Evolutionary conservation across 768 basidiomycete species (phyloP), one percentile per base, ranked within the genome.

Genomic region (Rhizopogon vulgaris): DNA sequence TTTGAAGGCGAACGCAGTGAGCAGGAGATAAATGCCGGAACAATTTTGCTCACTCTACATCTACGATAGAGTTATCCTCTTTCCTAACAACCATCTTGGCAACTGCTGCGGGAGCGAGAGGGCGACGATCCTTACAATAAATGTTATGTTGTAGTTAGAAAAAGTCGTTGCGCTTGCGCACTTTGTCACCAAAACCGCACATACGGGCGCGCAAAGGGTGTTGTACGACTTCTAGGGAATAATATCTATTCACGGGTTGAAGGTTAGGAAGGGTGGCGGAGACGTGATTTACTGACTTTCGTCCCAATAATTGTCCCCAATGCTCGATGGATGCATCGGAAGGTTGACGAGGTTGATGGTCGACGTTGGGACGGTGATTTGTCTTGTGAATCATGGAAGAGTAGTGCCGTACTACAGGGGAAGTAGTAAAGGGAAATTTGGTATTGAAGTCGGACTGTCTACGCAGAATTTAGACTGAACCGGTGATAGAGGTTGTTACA

Each of bases 181-280:
- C 93, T 77, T 94, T 95, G 75, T 96, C 92, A 41, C 94, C 94
- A 68, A 95, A 94, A 10, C 94, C 94, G 66, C 94, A 95, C 85
- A 94, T 94, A 57, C 94, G 82, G 1, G 94, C 94, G 39, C 94
- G 82, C 42, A 90, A 69, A 38, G 94, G 94, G 60, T 94, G 82
- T 65, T 96, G 94, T 3, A 90, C 79, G 60, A 94, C 80, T 58
- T 90, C 85, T 38, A 95, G 78, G 12, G 84, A 82, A 68, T 94
- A 94, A 64, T 87, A 76, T 63, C 90, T 92, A 60, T 2, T 1
- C n/a, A 47, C 48, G 9, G 56, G 46, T n/a, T 38, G 27, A 48
- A 52, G 11, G 57, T 49, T 37, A 60, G 37, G 7, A 27, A 45
- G 9, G 51, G 56, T 48, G 47, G 42, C 10, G n/a, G 22, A 54